A percentile compares a stretch with the other conserved stretches of the same genome.
Conservation (phyloP, 1,284 basidiomycete species). For the Ceratobasidium sp. region DNA sequence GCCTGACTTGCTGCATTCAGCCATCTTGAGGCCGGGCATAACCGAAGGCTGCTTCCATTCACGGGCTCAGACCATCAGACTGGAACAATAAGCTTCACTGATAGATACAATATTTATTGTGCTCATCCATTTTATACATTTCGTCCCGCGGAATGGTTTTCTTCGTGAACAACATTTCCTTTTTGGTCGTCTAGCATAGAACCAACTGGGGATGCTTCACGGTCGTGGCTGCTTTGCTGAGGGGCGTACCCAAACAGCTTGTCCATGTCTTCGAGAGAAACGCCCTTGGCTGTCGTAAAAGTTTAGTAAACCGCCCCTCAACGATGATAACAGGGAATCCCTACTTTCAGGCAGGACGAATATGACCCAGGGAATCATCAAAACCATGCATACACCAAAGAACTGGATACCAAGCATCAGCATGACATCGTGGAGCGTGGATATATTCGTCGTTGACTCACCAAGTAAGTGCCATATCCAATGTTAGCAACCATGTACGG, state of each 20-base stretch:
- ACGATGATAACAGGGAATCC: not conserved
- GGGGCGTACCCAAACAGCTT: conserved; percentile 15
- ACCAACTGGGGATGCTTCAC: conserved; percentile 9
- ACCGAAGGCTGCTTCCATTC: too few species aligned
- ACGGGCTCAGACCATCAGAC: too few species aligned
- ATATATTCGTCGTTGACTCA: not conserved
- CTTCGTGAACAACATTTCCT: conserved; percentile 20
- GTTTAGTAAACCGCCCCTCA: not conserved
- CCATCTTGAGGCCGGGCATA: too few species aligned
- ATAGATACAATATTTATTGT: not conserved
- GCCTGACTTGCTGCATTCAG: too few species aligned
- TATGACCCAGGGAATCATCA: conserved; percentile 37
- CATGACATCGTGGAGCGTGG: too few species aligned
- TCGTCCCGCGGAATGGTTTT: not conserved
- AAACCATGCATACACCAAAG: conserved; percentile 39
- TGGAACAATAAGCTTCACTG: not conserved
- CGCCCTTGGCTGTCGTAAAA: conserved; percentile 17
- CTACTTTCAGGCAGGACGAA: conserved; percentile 39
- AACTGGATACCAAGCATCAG: conserved; percentile 15
- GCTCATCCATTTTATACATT: not conserved
- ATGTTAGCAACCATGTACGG: conserved; percentile 52
- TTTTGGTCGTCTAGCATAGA: conserved; percentile 8
- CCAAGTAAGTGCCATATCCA: conserved; percentile 32
- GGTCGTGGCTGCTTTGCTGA: not conserved
- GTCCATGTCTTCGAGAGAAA: conserved; percentile 33